phyloP scores from a whole-genome alignment of 2,329 filamentous ascomycete species.

The Ceratocystis colombiana region DNA sequence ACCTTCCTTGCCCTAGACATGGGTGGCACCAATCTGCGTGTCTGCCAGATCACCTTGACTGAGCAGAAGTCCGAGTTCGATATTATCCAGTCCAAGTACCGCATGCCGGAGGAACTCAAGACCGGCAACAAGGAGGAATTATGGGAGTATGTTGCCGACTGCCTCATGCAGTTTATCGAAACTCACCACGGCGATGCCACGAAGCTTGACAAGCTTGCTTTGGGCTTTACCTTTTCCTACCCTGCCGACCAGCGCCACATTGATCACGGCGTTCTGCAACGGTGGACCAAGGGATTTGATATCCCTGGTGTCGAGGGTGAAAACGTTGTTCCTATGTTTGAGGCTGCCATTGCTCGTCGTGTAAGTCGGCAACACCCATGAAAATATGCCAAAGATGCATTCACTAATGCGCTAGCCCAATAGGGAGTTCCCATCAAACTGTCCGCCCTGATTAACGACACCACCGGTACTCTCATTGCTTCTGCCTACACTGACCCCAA shows the following conservation, averaged over 20 bases:
- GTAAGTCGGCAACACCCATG: constrained; percentile 29
- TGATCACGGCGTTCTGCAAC: constrained; percentile 81
- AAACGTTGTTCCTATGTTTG: constrained; percentile 82
- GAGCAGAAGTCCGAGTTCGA: constrained; percentile 84
- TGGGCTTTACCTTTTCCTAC: constrained; percentile 95
- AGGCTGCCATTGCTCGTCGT: constrained; percentile 58
- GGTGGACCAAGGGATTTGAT: constrained; percentile 97
- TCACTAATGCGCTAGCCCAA: constrained; percentile 24
- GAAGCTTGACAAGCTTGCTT: constrained; percentile 56
- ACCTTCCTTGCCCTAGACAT: constrained; percentile 87
- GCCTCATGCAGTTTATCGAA: constrained; percentile 80
- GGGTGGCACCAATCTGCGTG: constrained; percentile 90
- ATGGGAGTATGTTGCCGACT: constrained; percentile 92
- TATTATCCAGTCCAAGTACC: constrained; percentile 93
- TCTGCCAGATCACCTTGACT: constrained; percentile 84
- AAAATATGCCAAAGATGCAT: constrained; percentile 25
- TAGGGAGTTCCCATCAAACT: constrained; percentile 85
- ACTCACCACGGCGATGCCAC: constrained; percentile 63
- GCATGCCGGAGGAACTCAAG: constrained; percentile 87
- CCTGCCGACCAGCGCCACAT: constrained; percentile 89
- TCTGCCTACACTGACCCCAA: constrained; percentile 90
- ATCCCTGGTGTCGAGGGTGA: constrained; percentile 83
- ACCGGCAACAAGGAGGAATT: constrained; percentile 73
- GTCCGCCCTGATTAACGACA: constrained; percentile 91
- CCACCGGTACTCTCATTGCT: constrained; percentile 90